phyloP scores from a whole-genome alignment of 352 stramenopile genomes.

The Phytophthora idaei region DNA sequence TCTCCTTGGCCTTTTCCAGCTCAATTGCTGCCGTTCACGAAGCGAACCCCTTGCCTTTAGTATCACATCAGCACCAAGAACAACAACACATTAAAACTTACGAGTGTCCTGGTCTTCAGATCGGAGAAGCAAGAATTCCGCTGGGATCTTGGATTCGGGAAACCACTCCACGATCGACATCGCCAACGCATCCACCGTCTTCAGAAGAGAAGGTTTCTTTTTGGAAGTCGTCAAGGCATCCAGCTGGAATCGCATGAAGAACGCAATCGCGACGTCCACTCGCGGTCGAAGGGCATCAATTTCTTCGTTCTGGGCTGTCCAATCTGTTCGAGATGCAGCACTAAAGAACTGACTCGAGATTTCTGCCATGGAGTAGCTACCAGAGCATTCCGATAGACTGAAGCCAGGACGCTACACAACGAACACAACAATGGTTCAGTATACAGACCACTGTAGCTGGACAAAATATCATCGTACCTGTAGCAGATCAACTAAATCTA shows the following conservation, averaged over 20 bases:
- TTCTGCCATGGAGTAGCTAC: constrained; percentile 35
- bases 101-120: constrained; percentile 74
- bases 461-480: constrained; percentile 48
- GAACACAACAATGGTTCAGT: constrained; percentile 10
- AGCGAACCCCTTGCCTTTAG: neutral
- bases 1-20: constrained; percentile 30
- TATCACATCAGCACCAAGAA: neutral
- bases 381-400: constrained; percentile 53
- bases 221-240: constrained; percentile 58
- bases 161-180: constrained; percentile 61
- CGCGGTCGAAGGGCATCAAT: constrained; percentile 21
- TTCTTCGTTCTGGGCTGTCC: constrained; percentile 24
- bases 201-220: constrained; percentile 46
- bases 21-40: constrained; percentile 40
- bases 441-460: neutral
- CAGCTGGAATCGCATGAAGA: constrained; percentile 75
- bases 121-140: constrained; percentile 74
- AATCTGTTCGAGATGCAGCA: constrained; percentile 40
- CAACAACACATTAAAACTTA: constrained; percentile 39
- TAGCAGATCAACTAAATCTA: constrained; percentile 73
- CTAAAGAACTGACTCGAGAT: constrained; percentile 61
- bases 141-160: constrained; percentile 56
- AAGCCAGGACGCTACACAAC: constrained; percentile 54
- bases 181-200: constrained; percentile 56
- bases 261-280: constrained; percentile 61